phyloP scores from a whole-genome alignment of 2,329 filamentous ascomycete genomes.

The Fusarium pseudonygamai region DNA sequence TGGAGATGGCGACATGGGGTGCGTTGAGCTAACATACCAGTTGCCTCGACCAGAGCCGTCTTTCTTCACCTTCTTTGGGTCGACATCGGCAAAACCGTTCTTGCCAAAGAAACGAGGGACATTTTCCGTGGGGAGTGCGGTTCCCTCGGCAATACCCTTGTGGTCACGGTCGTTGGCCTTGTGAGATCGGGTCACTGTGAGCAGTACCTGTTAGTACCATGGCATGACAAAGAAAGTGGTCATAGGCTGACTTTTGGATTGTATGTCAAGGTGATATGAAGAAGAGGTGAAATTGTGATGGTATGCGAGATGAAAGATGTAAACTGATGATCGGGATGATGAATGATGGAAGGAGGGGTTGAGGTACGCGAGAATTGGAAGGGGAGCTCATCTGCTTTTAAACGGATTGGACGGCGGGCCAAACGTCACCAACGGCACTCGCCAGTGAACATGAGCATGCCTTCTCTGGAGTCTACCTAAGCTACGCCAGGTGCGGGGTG shows the following conservation, averaged over 20 bases:
- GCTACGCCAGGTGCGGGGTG: slow-evolving; percentile 29
- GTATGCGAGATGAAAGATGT: slow-evolving; percentile 10
- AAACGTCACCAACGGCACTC: slow-evolving; percentile 39
- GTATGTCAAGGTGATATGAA: neutral
- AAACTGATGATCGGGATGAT: slow-evolving; percentile 13
- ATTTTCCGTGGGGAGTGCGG: slow-evolving; percentile 73
- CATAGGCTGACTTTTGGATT: slow-evolving; percentile 33
- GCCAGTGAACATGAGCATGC: slow-evolving; percentile 14
- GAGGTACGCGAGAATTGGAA: slow-evolving; percentile 1
- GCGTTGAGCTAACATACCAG: slow-evolving; percentile 70
- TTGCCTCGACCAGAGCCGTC: slow-evolving; percentile 92
- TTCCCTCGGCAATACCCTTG: slow-evolving; percentile 79
- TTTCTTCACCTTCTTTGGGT: slow-evolving; percentile 97
- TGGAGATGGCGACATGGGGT: neutral
- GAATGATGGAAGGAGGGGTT: slow-evolving; percentile 36
- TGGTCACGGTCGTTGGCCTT: slow-evolving; percentile 96
- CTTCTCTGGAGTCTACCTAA: neutral
- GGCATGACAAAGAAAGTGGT: neutral
- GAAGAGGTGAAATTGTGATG: neutral
- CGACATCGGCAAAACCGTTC: slow-evolving; percentile 78
- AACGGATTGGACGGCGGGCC: slow-evolving; percentile 28
- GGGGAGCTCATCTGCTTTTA: slow-evolving; percentile 38
- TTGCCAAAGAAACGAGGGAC: slow-evolving; percentile 95
- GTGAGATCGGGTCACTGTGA: slow-evolving; percentile 93
- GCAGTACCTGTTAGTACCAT: slow-evolving; percentile 20